phyloP scores from a whole-genome alignment of 352 stramenopile species.

The Phytophthora vignae region DNA sequence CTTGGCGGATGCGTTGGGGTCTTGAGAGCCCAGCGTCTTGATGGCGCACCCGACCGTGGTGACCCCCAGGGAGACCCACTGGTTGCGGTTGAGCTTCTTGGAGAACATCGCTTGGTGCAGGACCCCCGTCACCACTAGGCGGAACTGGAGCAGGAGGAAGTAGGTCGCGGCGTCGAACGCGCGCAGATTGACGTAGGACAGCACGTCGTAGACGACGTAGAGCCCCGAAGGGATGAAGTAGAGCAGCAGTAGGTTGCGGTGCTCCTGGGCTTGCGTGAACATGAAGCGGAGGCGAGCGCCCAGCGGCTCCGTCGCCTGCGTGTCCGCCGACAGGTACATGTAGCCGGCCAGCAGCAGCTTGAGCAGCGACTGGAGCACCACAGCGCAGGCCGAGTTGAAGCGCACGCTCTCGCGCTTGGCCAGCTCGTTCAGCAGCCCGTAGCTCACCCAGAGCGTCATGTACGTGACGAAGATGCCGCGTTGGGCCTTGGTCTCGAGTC shows the following conservation, averaged over 20 bases:
- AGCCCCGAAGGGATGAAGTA: slow-evolving; percentile 82
- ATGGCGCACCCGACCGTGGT: slow-evolving; percentile 80
- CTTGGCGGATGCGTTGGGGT: slow-evolving; percentile 27
- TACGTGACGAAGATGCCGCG: slow-evolving; percentile 82
- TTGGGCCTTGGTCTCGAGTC: slow-evolving; percentile 78
- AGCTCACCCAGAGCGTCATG: slow-evolving; percentile 81
- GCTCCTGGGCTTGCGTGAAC: slow-evolving; percentile 41
- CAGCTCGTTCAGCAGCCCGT: slow-evolving; percentile 82
- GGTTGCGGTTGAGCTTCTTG: slow-evolving; percentile 76
- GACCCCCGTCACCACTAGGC: slow-evolving; percentile 80
- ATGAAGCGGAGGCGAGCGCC: slow-evolving; percentile 42
- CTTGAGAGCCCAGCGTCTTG: slow-evolving; percentile 68
- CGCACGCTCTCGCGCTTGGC: slow-evolving; percentile 69
- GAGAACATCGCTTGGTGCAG: slow-evolving; percentile 84
- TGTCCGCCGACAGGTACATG: slow-evolving; percentile 73
- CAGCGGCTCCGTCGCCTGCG: slow-evolving; percentile 34
- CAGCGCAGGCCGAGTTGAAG: slow-evolving; percentile 81
- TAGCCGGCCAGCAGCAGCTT: slow-evolving; percentile 75
- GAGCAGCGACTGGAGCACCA: slow-evolving; percentile 79
- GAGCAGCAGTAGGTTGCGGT: slow-evolving; percentile 60
- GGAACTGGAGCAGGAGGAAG: slow-evolving; percentile 83
- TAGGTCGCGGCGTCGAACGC: slow-evolving; percentile 82
- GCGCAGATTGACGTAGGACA: slow-evolving; percentile 85
- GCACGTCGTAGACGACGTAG: slow-evolving; percentile 85
- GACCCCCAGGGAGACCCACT: slow-evolving; percentile 78